phyloP scores from a whole-genome alignment of 2,329 filamentous ascomycete genomes.

The Colletotrichum lentis region DNA sequence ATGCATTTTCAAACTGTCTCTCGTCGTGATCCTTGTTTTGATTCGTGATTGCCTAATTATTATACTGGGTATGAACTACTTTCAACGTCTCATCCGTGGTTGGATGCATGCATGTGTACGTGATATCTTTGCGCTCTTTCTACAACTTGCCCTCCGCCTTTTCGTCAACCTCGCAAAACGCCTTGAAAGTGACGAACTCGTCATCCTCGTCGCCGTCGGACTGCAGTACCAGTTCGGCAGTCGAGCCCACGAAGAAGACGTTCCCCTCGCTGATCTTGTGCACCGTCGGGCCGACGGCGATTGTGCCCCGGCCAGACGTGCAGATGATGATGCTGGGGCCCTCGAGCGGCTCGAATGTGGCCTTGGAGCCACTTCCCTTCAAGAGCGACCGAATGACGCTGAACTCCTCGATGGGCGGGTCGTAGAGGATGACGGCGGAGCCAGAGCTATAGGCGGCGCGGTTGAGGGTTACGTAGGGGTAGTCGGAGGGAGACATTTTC shows the following conservation, averaged over 20 bases:
- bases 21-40: neutral
- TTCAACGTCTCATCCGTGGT: neutral
- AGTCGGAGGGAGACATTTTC: constrained; percentile 87
- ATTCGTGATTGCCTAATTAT: neutral
- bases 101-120: neutral
- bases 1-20: constrained; percentile 1
- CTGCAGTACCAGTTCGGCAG: constrained; percentile 83
- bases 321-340: constrained; percentile 95
- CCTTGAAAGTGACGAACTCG: constrained; percentile 87
- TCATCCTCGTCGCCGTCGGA: constrained; percentile 68
- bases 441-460: constrained; percentile 80
- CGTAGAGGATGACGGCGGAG: constrained; percentile 79
- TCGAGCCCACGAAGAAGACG: constrained; percentile 87
- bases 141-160: constrained; percentile 47
- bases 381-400: constrained; percentile 84
- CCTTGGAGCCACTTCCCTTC: constrained; percentile 76
- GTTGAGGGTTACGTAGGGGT: constrained; percentile 86
- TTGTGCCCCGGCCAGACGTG: constrained; percentile 81
- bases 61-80: constrained; percentile 32
- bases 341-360: constrained; percentile 84
- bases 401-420: constrained; percentile 97
- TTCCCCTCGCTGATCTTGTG: constrained; percentile 77
- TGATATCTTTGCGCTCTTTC: constrained; percentile 1
- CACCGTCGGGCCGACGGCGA: constrained; percentile 83
- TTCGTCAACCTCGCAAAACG: constrained; percentile 84